Percentiles rank a stretch among this genome's conserved stretches.
Conservation (phyloP, 805 yeast genomes). For the Sugiyamaella lignohabitans region DNA sequence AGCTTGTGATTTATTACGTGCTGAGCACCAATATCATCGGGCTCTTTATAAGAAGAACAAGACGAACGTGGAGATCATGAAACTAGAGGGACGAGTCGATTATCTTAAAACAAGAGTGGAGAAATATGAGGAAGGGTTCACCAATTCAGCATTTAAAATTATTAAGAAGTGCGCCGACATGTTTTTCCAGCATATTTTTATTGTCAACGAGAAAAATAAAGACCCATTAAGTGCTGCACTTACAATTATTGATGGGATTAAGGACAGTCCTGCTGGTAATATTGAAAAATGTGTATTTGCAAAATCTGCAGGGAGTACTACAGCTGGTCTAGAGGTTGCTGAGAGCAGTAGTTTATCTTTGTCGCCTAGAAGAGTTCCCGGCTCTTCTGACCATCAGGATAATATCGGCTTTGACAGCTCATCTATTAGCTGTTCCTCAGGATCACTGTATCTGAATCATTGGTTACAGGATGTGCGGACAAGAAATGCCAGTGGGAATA, state of each 20-base stretch:
- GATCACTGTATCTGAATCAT: not conserved
- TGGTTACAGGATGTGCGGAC: not conserved
- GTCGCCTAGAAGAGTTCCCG: not conserved
- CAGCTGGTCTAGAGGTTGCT: not conserved
- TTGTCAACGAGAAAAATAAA: not conserved
- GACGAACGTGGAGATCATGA: not conserved
- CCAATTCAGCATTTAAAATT: not conserved
- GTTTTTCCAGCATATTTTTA: not conserved
- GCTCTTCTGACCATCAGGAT: not conserved
- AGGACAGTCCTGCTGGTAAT: not conserved
- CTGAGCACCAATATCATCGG: not conserved
- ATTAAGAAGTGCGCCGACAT: not conserved
- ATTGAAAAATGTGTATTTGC: not conserved
- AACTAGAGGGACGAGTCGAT: not conserved
- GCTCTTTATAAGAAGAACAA: not conserved
- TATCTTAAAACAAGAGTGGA: not conserved
- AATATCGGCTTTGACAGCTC: not conserved
- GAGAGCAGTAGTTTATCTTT: not conserved
- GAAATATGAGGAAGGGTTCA: not conserved
- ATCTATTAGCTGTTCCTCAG: not conserved
- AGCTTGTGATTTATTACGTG: not conserved
- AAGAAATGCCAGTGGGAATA: not conserved
- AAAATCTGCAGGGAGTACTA: not conserved
- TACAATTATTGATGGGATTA: not conserved
- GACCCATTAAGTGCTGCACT: not conserved